phyloP scores from a whole-genome alignment of 768 basidiomycete genomes.

The Boletus rubroflammeus region DNA sequence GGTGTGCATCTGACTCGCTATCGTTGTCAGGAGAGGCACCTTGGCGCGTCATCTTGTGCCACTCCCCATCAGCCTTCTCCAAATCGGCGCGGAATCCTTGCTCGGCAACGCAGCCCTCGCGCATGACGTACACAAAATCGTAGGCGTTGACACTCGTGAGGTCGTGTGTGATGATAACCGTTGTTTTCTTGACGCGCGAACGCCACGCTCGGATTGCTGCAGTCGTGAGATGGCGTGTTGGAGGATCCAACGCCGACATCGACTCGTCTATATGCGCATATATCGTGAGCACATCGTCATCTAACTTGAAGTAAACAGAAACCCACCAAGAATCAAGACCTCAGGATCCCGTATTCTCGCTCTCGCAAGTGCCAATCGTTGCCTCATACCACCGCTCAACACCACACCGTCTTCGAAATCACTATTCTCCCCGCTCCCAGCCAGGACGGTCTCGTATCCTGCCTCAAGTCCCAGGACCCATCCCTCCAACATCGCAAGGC shows the following conservation, averaged over 20 bases:
- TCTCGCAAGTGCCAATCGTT: conserved; percentile 85
- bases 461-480: conserved; percentile 81
- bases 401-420: conserved; percentile 53
- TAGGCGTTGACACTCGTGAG: conserved; percentile 68
- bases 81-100: conserved; percentile 85
- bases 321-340: conserved; percentile 86
- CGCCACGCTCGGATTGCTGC: conserved; percentile 63
- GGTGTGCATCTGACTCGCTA: conserved; percentile 26
- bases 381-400: conserved; percentile 89
- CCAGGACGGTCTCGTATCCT: conserved; percentile 80
- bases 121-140: conserved; percentile 94
- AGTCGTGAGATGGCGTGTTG: conserved; percentile 83
- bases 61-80: conserved; percentile 61
- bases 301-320: not conserved
- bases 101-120: conserved; percentile 74
- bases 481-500: conserved; percentile 82
- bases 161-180: conserved; percentile 79
- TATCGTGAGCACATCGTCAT: not conserved
- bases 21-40: conserved; percentile 50
- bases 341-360: conserved; percentile 82
- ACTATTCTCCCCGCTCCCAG: conserved; percentile 41
- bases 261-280: conserved; percentile 56
- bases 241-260: conserved; percentile 81
- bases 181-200: conserved; percentile 57
- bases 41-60: conserved; percentile 66